Evolutionary conservation across 2,329 filamentous ascomycete species (phyloP).

Genomic region (Alternaria postmessia): DNA sequence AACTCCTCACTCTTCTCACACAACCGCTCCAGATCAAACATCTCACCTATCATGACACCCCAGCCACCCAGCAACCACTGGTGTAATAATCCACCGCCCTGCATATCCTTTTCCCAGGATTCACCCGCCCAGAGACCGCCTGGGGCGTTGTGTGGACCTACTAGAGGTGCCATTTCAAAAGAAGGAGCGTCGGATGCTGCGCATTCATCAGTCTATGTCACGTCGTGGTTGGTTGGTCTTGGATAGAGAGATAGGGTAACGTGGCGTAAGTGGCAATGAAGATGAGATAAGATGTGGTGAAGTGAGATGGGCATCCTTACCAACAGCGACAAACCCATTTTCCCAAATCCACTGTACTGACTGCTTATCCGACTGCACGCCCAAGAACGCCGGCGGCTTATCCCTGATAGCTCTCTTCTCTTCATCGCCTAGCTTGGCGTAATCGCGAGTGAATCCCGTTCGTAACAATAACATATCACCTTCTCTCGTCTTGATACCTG

Average conservation of each 20-base stretch:
- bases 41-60: constrained; percentile 52
- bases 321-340: constrained; percentile 55
- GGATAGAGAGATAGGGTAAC: neutral
- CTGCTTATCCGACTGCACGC: constrained; percentile 50
- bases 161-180: constrained; percentile 56
- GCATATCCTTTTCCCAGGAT: constrained; percentile 47
- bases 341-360: constrained; percentile 59
- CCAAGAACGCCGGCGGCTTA: constrained; percentile 48
- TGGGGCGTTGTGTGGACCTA: constrained; percentile 41
- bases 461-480: constrained; percentile 43
- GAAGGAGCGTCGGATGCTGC: constrained; percentile 52
- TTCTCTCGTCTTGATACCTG: constrained; percentile 45
- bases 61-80: constrained; percentile 47
- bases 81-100: constrained; percentile 45
- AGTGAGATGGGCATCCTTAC: constrained; percentile 2
- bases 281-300: neutral
- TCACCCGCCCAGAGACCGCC: constrained; percentile 47
- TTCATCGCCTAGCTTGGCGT: constrained; percentile 36
- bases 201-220: neutral
- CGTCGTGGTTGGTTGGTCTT: neutral
- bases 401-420: constrained; percentile 39
- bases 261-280: neutral
- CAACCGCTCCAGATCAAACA: constrained; percentile 60
- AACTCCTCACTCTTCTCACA: constrained; percentile 62
- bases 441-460: constrained; percentile 49